Evolutionary conservation across 1,284 basidiomycete genomes (phyloP), one percentile per base, ranked within the genome.

Genomic region (Pascua guehoae): DNA sequence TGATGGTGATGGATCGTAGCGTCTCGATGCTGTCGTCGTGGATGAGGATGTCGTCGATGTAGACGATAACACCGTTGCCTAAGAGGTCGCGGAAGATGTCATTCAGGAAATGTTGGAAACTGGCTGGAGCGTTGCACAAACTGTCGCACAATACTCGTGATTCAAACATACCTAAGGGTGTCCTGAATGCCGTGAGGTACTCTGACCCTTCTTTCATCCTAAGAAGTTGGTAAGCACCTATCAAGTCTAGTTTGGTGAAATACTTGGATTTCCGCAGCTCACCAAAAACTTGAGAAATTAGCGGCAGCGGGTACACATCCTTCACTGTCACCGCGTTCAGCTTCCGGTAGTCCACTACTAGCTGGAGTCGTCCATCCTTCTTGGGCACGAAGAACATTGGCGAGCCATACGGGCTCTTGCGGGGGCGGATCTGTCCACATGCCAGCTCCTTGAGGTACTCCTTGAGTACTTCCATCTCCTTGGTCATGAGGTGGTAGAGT

Each of bases 301-400:
- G 56, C 0, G 65, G 66, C 0, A 74, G 53, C 1, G 66, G 65
- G 51, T 67, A 63, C 8, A 59, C 58, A 24, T 79, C 74, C 58
- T 80, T 80, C 2, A 72, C 60, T 0, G 76, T 81, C n/a, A 73
- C 59, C 0, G 54, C 47, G 58, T 83, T 83, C 18, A 83, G 71
- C 8, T 70, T 68, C 0, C 76, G 64, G 64, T 79, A 83, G 58
- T 83, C 79, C 0, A 81, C 71, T 53, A 78, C 79, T 0, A 80
- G 70, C 0, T 75, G 64, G 0, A 79, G 65, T 0, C 59, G 53
- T 2, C 80, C 77, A 59, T 79, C 76, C 63, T 82, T 82, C 65
- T 82, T 82, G 49, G 72, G 71, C 38, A 81, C 73, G 59, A 83
- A 83, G 1, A 84, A 71, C 43, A 82, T 66, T 0, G 79, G 79